phyloP scores from a whole-genome alignment of 192 early-diverging fungal genomes.

The Mortierella antarctica region DNA sequence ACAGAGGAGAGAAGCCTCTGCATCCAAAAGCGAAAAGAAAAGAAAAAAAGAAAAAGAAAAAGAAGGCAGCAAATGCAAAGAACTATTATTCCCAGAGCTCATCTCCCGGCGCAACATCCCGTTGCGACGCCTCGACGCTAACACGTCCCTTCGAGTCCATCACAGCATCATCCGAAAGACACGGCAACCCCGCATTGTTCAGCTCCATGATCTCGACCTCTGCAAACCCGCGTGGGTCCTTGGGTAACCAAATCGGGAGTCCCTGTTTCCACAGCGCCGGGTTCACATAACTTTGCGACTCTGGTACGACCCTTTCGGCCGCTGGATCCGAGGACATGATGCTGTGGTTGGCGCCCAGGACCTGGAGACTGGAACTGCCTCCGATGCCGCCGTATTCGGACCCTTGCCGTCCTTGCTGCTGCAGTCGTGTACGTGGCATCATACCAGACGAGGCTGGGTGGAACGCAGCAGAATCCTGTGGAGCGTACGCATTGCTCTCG shows the following conservation, averaged over 20 bases:
- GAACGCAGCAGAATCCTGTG: too few relatives aligned
- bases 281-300: constrained; percentile 26
- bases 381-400: constrained; percentile 7
- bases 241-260: constrained; percentile 28
- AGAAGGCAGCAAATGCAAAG: not conserved
- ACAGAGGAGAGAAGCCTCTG: not conserved
- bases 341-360: constrained; percentile 24
- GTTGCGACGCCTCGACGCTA: constrained; percentile 3
- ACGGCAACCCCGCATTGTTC: constrained; percentile 6
- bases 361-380: constrained; percentile 14
- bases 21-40: not conserved
- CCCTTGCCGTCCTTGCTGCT: not conserved
- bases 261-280: constrained; percentile 18
- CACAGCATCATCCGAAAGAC: constrained; percentile 21
- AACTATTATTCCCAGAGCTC: constrained; percentile 12
- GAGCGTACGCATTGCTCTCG: too few relatives aligned
- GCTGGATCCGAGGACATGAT: constrained; percentile 3
- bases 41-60: not conserved
- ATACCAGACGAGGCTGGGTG: too few relatives aligned
- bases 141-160: constrained; percentile 26
- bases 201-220: constrained; percentile 30
- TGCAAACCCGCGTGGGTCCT: constrained; percentile 30
- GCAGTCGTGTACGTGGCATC: too few relatives aligned
- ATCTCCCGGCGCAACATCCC: constrained; percentile 24
- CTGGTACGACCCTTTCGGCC: constrained; percentile 13